Evolutionary conservation across 2,329 filamentous ascomycete species (phyloP).

Genomic region (Talaromyces funiculosus): DNA sequence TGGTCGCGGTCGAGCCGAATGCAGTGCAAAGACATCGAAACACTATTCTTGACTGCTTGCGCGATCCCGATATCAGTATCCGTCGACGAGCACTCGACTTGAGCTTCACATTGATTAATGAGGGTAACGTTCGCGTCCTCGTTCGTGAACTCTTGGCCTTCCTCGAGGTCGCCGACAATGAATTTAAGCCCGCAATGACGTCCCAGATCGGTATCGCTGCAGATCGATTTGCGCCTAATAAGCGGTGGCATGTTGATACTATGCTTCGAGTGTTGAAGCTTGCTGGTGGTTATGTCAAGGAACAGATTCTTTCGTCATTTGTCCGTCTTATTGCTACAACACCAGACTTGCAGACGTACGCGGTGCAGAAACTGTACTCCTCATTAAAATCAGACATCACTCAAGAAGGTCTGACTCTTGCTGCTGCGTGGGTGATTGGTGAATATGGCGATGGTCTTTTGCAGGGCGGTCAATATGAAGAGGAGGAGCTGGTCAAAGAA

Average conservation of each 20-base stretch:
- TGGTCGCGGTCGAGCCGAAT: slow-evolving; percentile 95
- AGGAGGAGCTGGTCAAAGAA: slow-evolving; percentile 77
- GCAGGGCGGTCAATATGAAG: slow-evolving; percentile 83
- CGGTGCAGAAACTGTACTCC: slow-evolving; percentile 87
- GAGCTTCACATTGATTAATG: slow-evolving; percentile 97
- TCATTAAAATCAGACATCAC: slow-evolving; percentile 94
- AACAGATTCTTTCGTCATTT: slow-evolving; percentile 95
- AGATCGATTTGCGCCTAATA: slow-evolving; percentile 92
- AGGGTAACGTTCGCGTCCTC: slow-evolving; percentile 87
- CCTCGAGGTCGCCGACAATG: slow-evolving; percentile 92
- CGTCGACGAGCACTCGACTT: slow-evolving; percentile 89
- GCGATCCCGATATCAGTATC: slow-evolving; percentile 98
- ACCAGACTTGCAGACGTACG: slow-evolving; percentile 90
- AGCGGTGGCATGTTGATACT: slow-evolving; percentile 97
- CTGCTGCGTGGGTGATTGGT: slow-evolving; percentile 94
- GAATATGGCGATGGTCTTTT: slow-evolving; percentile 93
- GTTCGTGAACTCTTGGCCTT: slow-evolving; percentile 92
- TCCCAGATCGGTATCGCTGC: slow-evolving; percentile 96
- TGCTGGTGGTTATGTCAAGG: slow-evolving; percentile 94
- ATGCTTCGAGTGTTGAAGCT: slow-evolving; percentile 91
- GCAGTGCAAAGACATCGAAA: slow-evolving; percentile 95
- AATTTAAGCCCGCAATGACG: slow-evolving; percentile 98
- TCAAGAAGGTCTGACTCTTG: slow-evolving; percentile 88
- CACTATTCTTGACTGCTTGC: slow-evolving; percentile 90
- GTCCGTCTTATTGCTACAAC: slow-evolving; percentile 92